Evolutionary conservation across 1,139 yeast genomes (phyloP).

Genomic region (Candida neerlandica): DNA sequence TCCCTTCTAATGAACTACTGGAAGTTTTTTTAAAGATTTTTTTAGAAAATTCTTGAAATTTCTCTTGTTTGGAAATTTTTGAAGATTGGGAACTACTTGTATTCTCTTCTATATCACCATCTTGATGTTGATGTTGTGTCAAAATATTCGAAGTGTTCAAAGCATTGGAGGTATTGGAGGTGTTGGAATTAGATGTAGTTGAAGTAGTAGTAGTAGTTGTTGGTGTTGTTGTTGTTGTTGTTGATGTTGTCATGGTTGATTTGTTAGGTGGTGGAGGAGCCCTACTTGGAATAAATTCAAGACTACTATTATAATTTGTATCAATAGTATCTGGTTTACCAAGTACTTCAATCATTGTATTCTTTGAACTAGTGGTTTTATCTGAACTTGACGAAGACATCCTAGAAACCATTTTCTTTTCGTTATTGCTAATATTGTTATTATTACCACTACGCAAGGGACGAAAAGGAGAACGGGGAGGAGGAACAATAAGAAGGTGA

Average conservation of each 20-base stretch:
- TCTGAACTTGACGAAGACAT: conserved; percentile 3
- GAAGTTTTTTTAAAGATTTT: conserved; percentile 5
- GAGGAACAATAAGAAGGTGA: background rate
- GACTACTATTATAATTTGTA: background rate
- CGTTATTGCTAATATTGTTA: too few species aligned
- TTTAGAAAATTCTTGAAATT: conserved; percentile 6
- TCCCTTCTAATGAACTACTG: background rate
- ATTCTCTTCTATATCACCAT: conserved; percentile 3
- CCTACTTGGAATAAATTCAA: conserved; percentile 6
- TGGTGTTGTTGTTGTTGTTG: background rate
- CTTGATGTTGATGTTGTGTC: background rate
- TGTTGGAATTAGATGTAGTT: too few species aligned
- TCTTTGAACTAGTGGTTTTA: conserved; percentile 1
- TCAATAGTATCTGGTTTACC: conserved; percentile 7
- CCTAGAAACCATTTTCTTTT: conserved; percentile 1
- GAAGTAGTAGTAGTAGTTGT: too few species aligned
- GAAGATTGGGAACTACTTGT: conserved; percentile 7
- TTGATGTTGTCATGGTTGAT: background rate
- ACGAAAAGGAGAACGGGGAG: background rate
- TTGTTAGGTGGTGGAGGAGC: conserved; percentile 8
- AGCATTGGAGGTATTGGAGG: too few species aligned
- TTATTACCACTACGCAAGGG: background rate
- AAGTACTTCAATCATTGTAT: conserved; percentile 6
- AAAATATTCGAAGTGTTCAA: too few species aligned
- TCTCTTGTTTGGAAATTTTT: conserved; percentile 4